A percentile compares a stretch with the other conserved stretches of the same genome.
Conservation (phyloP, 129 eudicot genomes). For the Solidago caesia region DNA sequence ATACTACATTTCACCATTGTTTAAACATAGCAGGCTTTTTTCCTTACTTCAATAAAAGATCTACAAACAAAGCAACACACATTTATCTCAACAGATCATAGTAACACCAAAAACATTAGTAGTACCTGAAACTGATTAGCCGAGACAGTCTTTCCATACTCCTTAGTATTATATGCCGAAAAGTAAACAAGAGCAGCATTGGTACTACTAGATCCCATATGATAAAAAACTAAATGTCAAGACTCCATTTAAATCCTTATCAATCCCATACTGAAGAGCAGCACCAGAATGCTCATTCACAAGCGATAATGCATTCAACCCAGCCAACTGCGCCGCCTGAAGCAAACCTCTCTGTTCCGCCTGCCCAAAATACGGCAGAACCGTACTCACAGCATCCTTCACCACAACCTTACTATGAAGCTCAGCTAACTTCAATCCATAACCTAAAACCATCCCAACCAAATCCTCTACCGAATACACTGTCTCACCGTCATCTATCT, state of each 20-base stretch:
- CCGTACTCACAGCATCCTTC: conserved; percentile 80
- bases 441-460: conserved; percentile 68
- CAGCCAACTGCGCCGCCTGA: conserved; percentile 86
- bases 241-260: conserved; percentile 90
- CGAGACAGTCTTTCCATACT: conserved; percentile 80
- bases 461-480: conserved; percentile 79
- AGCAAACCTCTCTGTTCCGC: conserved; percentile 76
- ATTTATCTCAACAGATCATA: conserved; percentile 13
- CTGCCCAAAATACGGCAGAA: conserved; percentile 91
- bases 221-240: conserved; percentile 86
- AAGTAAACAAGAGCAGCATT: conserved; percentile 94
- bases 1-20: background rate
- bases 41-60: background rate
- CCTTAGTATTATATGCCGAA: conserved; percentile 91
- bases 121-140: conserved; percentile 91
- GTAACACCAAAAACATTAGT: background rate
- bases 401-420: conserved; percentile 64
- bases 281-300: conserved; percentile 94
- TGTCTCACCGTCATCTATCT: conserved; percentile 49
- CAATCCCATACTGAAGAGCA: conserved; percentile 97
- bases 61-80: conserved; percentile 12
- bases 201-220: conserved; percentile 93
- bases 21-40: background rate
- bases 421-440: conserved; percentile 72
- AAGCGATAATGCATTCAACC: conserved; percentile 77